Evolutionary conservation across 495 filamentous ascomycete genomes (phyloP).

Genomic region (Aspergillus ellipticus): DNA sequence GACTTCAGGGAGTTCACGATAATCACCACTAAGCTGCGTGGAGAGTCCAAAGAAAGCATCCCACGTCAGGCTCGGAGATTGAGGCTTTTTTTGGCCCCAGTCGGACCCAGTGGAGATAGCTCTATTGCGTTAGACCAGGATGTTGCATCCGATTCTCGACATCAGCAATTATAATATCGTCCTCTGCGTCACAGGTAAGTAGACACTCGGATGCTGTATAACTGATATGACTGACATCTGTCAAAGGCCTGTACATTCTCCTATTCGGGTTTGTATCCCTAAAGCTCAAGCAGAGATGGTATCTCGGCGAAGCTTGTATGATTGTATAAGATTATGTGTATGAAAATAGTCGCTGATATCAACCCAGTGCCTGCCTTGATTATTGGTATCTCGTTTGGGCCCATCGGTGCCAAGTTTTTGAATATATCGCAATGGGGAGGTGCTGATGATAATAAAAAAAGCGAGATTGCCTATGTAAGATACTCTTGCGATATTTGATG

Average conservation of each 20-base stretch:
- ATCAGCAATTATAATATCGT: slow-evolving; percentile 50
- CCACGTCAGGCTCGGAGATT: neutral
- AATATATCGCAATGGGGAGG: slow-evolving; percentile 42
- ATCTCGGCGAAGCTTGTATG: slow-evolving; percentile 56
- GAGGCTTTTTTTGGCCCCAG: neutral
- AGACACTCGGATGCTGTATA: neutral
- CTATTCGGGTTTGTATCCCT: slow-evolving; percentile 48
- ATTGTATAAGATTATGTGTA: slow-evolving; percentile 2
- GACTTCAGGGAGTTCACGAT: neutral
- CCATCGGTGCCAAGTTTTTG: slow-evolving; percentile 45
- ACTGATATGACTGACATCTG: neutral
- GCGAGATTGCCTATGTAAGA: slow-evolving; percentile 43
- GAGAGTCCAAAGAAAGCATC: neutral
- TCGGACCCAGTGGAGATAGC: neutral
- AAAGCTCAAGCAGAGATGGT: slow-evolving; percentile 52
- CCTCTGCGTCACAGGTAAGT: slow-evolving; percentile 42
- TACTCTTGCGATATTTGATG: neutral
- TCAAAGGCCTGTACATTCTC: slow-evolving; percentile 32
- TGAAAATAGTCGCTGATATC: slow-evolving; percentile 1
- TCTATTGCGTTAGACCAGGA: slow-evolving; percentile 10
- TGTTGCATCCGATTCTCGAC: slow-evolving; percentile 49
- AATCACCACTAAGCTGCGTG: neutral
- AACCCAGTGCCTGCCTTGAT: slow-evolving; percentile 48
- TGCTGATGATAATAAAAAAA: slow-evolving; percentile 31
- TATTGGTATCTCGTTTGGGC: slow-evolving; percentile 46